Conservation (phyloP, 345 rosid species). For the Bruguiera parviflora region DNA sequence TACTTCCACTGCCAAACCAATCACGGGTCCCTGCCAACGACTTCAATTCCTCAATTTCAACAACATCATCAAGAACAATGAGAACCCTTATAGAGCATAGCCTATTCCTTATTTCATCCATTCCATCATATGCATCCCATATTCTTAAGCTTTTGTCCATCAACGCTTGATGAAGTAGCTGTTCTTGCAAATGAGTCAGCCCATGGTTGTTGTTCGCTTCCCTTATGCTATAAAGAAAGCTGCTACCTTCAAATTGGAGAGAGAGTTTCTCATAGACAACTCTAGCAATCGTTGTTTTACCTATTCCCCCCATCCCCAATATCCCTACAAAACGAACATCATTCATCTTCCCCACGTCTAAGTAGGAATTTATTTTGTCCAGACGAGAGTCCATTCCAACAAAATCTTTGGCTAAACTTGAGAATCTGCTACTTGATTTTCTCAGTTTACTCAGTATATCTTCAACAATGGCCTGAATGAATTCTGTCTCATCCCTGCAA, state of each 20-base stretch:
- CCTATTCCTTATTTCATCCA: slow-evolving; percentile 2
- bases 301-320: slow-evolving; percentile 24
- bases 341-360: not conserved
- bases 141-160: slow-evolving; percentile 8
- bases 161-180: slow-evolving; percentile 15
- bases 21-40: not conserved
- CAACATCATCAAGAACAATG: slow-evolving; percentile 19
- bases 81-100: slow-evolving; percentile 1
- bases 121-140: not conserved
- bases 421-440: not conserved
- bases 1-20: slow-evolving; percentile 20
- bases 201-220: slow-evolving; percentile 5
- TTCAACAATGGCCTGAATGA: slow-evolving; percentile 1
- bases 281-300: slow-evolving; percentile 22
- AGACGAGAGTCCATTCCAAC: slow-evolving; percentile 8
- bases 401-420: not conserved
- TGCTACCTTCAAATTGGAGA: slow-evolving; percentile 13
- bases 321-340: slow-evolving; percentile 20
- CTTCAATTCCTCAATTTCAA: not conserved
- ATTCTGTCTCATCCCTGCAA: slow-evolving; percentile 10
- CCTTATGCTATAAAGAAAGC: slow-evolving; percentile 26
- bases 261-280: slow-evolving; percentile 14
- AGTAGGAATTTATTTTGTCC: slow-evolving; percentile 1
- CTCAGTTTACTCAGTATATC: slow-evolving; percentile 2
- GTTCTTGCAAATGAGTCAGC: slow-evolving; percentile 14